These are phyloP conservation scores for Ensete ventricosum DNA, from an alignment of 176 grass and related monocot genomes.

Conservation along the genomic window DNA sequence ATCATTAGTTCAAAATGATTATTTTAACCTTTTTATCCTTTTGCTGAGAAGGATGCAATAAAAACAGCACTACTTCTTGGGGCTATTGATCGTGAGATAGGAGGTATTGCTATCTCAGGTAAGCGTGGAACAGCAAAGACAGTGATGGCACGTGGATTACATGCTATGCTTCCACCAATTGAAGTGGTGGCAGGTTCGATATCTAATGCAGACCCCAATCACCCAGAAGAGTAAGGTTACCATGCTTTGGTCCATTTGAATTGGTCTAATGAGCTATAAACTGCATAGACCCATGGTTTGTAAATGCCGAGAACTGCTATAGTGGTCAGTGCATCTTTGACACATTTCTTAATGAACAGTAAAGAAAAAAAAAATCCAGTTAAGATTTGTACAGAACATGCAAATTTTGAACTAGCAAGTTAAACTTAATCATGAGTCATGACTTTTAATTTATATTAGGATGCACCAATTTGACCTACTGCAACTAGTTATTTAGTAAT, in stretches of 20 bases:
- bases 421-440: background rate
- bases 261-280: background rate
- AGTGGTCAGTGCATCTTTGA: background rate
- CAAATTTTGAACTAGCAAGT: background rate
- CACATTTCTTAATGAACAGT: background rate
- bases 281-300: background rate
- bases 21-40: background rate
- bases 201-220: conserved; percentile 60
- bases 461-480: background rate
- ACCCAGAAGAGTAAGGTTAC: conserved; percentile 59
- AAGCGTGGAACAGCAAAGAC: conserved; percentile 92
- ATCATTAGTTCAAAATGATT: background rate
- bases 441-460: background rate
- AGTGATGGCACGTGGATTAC: conserved; percentile 91
- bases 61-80: conserved; percentile 84
- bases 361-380: background rate
- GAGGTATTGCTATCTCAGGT: conserved; percentile 94
- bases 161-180: conserved; percentile 92
- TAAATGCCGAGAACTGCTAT: background rate
- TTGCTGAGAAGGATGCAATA: conserved; percentile 58
- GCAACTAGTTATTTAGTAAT: background rate
- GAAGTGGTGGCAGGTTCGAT: conserved; percentile 83
- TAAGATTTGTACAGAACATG: background rate
- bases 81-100: conserved; percentile 78
- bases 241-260: background rate